phyloP scores from a whole-genome alignment of 495 filamentous ascomycete genomes.

The Aeminium ludgeri region DNA sequence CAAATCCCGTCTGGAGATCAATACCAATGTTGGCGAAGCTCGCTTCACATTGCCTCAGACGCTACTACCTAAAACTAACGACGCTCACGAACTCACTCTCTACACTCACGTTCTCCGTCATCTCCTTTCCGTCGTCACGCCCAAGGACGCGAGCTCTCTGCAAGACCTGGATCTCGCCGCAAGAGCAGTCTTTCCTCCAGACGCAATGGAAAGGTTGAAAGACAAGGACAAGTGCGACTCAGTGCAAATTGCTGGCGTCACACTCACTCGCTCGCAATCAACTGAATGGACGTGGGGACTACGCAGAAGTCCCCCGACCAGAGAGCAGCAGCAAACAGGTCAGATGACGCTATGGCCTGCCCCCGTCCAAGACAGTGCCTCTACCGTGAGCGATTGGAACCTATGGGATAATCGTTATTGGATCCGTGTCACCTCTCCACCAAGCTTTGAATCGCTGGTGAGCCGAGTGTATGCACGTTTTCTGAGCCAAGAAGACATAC shows the following conservation, averaged over 20 bases:
- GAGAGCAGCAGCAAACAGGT: not conserved
- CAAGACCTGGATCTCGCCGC: not conserved
- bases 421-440: constrained; percentile 36
- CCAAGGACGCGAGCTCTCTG: not conserved
- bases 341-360: not conserved
- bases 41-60: not conserved
- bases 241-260: not conserved
- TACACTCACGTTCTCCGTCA: not conserved
- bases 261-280: not conserved
- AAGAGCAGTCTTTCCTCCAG: not conserved
- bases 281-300: not conserved
- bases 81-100: not conserved
- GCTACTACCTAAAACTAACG: not conserved
- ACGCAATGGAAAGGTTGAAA: too few species aligned
- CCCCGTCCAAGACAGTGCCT: not conserved
- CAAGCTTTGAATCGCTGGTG: not conserved
- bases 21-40: not conserved
- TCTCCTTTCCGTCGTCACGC: constrained; percentile 2
- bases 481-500: constrained; percentile 1
- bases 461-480: constrained; percentile 6
- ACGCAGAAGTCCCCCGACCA: not conserved
- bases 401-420: constrained; percentile 78
- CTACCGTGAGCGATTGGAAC: constrained; percentile 23
- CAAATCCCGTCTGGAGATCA: not conserved
- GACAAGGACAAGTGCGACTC: not conserved